These are phyloP conservation scores for Macrophomina phaseolina DNA, from an alignment of 2,329 filamentous ascomycete genomes.

Conservation along the genomic window DNA sequence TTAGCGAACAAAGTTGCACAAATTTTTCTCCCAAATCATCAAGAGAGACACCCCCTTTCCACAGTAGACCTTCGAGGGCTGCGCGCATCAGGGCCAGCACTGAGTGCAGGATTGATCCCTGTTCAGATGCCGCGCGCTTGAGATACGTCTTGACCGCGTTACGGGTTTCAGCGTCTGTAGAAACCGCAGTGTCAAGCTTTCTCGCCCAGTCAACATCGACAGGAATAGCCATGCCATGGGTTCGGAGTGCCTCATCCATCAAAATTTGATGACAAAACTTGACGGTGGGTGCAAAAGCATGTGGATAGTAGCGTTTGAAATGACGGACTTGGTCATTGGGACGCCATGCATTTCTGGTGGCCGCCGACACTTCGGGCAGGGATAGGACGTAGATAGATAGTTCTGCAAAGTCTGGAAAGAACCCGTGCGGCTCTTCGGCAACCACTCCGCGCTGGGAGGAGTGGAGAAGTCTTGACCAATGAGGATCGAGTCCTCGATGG, in stretches of 20 bases:
- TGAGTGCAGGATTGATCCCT: conserved; percentile 32
- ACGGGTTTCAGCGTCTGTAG: conserved; percentile 71
- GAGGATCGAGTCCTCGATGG: conserved; percentile 81
- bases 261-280: conserved; percentile 70
- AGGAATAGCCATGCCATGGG: conserved; percentile 53
- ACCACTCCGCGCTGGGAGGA: conserved; percentile 6
- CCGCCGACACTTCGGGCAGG: conserved; percentile 40
- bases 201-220: conserved; percentile 85
- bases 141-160: conserved; percentile 62
- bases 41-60: conserved; percentile 47
- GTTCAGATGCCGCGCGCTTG: conserved; percentile 27
- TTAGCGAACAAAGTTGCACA: conserved; percentile 61
- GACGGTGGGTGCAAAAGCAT: conserved; percentile 71
- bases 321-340: conserved; percentile 37
- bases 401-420: conserved; percentile 52
- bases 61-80: conserved; percentile 52
- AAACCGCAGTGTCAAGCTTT: conserved; percentile 74
- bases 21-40: conserved; percentile 56
- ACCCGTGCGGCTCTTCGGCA: conserved; percentile 26
- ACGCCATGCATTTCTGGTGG: conserved; percentile 36
- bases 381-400: conserved; percentile 54
- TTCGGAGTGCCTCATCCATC: conserved; percentile 60
- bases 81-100: conserved; percentile 51
- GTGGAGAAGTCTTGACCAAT: conserved; percentile 71
- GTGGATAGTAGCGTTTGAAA: conserved; percentile 43